These are phyloP conservation scores for Plantago coronopus DNA, from an alignment of 305 asterid species.

Conservation along the genomic window DNA sequence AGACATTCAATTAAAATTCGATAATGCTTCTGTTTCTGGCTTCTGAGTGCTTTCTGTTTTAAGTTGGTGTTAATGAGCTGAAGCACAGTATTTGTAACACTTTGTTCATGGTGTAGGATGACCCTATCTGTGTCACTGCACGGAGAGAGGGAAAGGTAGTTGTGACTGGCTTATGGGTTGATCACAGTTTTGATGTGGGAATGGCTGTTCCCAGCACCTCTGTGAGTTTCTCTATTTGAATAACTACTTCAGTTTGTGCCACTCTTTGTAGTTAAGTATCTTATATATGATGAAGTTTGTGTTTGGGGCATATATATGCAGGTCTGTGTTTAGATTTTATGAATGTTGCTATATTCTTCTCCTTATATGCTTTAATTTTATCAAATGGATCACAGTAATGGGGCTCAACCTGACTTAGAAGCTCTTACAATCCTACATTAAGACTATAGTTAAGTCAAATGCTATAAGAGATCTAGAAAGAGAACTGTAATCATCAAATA, in stretches of 20 bases:
- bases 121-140: conserved; percentile 70
- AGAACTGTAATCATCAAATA: too few species aligned
- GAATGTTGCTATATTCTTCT: background rate
- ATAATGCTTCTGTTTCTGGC: background rate
- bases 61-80: background rate
- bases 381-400: too few species aligned
- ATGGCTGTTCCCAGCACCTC: conserved; percentile 44
- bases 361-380: background rate
- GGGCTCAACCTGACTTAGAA: too few species aligned
- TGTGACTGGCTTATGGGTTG: conserved; percentile 78
- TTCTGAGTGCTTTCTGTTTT: background rate
- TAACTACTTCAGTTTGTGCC: background rate
- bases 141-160: conserved; percentile 60
- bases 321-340: background rate
- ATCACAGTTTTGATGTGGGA: conserved; percentile 64
- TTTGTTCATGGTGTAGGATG: conserved; percentile 48
- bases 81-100: background rate
- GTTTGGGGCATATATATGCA: conserved; percentile 6
- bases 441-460: too few species aligned
- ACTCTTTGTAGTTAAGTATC: background rate
- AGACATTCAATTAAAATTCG: background rate
- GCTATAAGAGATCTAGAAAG: too few species aligned
- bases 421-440: too few species aligned
- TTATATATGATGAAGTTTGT: background rate
- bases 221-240: conserved; percentile 41